Conservation (phyloP, 441 rosid species). For the Euphorbia corollata region DNA sequence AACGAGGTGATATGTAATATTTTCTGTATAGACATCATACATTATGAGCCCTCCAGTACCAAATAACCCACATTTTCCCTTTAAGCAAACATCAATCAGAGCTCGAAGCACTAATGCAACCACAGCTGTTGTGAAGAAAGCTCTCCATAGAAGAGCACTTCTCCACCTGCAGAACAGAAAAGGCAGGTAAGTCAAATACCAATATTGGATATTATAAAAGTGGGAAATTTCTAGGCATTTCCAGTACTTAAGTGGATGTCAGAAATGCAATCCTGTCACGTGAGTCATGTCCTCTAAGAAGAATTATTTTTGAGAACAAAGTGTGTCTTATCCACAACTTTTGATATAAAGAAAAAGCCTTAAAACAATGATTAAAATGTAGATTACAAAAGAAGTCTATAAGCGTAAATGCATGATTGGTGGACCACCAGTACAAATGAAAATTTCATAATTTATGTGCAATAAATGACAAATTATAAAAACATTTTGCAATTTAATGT, state of each 20-base stretch:
- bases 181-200: background rate
- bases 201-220: background rate
- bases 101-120: conserved; percentile 74
- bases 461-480: background rate
- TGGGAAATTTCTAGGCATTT: background rate
- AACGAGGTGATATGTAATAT: conserved; percentile 50
- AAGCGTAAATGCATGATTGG: background rate
- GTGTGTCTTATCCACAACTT: background rate
- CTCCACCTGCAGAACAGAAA: conserved; percentile 64
- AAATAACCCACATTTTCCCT: conserved; percentile 77
- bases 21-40: conserved; percentile 67
- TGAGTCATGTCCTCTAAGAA: background rate
- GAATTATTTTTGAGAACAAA: background rate
- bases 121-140: conserved; percentile 73
- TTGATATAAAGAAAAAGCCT: background rate
- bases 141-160: conserved; percentile 82
- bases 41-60: conserved; percentile 84
- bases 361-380: no score
- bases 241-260: background rate
- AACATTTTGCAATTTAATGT: background rate
- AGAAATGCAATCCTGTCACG: background rate
- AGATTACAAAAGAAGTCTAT: background rate
- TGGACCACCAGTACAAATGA: background rate
- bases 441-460: background rate
- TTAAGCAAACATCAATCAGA: conserved; percentile 64